Evolutionary conservation across 805 yeast species (phyloP), one percentile per base, ranked within the genome.

Genomic region (Zygosaccharomyces pseudorouxii): DNA sequence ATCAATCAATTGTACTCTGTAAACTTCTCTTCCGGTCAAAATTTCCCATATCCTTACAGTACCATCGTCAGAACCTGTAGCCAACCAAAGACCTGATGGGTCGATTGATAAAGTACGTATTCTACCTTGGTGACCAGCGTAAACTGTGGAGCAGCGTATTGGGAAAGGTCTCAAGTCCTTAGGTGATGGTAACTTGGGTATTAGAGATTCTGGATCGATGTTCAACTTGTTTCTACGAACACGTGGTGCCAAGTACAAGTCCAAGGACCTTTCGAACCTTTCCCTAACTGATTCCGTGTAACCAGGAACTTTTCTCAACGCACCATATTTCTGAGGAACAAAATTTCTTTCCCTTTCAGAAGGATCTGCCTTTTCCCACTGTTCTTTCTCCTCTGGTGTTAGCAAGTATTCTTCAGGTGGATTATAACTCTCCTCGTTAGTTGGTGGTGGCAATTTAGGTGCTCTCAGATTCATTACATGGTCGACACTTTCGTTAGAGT

Each of bases 11-110:
- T 71, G 70, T n/a, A 78, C 72, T 52, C 80, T 79, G 76, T 80
- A 87, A 45, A 92, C 87, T 73, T 92, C 95, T 70, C 99, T 82
- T 41, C 99, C 99, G 4, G 97, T 88, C 51, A 89, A 71, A 16
- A 89, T 83, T 71, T 93, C 99, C 98, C 99, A 93, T n/a, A 93
- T 77, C 58, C 97, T 79, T 5, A 93, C 90, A 14, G 90, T 79
- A 47, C 98, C 98, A 65, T 93, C 99, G 65, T 93, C 98, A 14
- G 96, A 86, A 50, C 97, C 99, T 3, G 99, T 93, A 18, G 99
- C 99, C 48, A 93, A 73, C 93, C 96, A 93, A 58, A 85, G 75
- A 4, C 99, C 99, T 28, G 82, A 75, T 44, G 96, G 95, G 64
- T 92, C 96, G 42, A 92, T 78, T 7, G 90, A 80, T 25, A 93